A percentile compares a stretch with the other conserved stretches of the same genome.
These are phyloP conservation scores for Malassezia brasiliensis DNA, from an alignment of 1,284 basidiomycete species.

Conservation along the genomic window DNA sequence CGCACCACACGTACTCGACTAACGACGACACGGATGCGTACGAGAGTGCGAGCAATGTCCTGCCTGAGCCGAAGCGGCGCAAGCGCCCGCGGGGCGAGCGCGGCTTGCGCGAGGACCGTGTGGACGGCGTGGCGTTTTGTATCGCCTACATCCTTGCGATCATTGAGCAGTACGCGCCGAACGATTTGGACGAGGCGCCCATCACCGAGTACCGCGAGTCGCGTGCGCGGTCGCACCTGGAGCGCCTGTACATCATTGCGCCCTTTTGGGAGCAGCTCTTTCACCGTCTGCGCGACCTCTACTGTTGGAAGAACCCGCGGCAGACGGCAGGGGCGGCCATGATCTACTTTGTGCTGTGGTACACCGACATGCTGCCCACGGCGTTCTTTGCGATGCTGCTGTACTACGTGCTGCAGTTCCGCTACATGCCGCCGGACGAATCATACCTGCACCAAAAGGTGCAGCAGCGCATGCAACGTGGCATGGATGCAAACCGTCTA, in stretches of 20 bases:
- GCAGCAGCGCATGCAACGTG: slow-evolving; percentile 40
- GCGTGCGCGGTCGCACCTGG: slow-evolving; percentile 38
- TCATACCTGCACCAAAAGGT: slow-evolving; percentile 42
- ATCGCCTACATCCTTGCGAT: slow-evolving; percentile 46
- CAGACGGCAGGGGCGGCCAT: slow-evolving; percentile 38
- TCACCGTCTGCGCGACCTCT: slow-evolving; percentile 18
- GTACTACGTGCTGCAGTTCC: slow-evolving; percentile 42
- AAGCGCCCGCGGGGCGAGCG: not conserved
- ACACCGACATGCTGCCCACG: slow-evolving; percentile 41
- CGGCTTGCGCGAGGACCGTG: slow-evolving; percentile 17
- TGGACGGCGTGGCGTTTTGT: slow-evolving; percentile 43
- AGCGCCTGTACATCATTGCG: slow-evolving; percentile 45
- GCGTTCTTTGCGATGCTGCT: slow-evolving; percentile 41
- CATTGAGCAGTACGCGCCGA: slow-evolving; percentile 41
- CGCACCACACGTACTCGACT: not conserved
- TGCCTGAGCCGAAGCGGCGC: not conserved
- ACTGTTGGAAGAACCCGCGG: slow-evolving; percentile 23
- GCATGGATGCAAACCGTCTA: slow-evolving; percentile 40
- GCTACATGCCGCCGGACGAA: slow-evolving; percentile 45
- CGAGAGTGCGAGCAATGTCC: not conserved
- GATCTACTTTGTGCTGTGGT: slow-evolving; percentile 48
- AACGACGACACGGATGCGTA: not conserved
- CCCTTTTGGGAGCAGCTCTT: slow-evolving; percentile 46
- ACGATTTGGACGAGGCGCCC: slow-evolving; percentile 42
- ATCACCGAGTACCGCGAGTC: slow-evolving; percentile 42